A percentile compares a stretch with the other conserved stretches of the same genome.
Conservation (phyloP, 2,329 filamentous ascomycete genomes). For the Plenodomus lindquistii region DNA sequence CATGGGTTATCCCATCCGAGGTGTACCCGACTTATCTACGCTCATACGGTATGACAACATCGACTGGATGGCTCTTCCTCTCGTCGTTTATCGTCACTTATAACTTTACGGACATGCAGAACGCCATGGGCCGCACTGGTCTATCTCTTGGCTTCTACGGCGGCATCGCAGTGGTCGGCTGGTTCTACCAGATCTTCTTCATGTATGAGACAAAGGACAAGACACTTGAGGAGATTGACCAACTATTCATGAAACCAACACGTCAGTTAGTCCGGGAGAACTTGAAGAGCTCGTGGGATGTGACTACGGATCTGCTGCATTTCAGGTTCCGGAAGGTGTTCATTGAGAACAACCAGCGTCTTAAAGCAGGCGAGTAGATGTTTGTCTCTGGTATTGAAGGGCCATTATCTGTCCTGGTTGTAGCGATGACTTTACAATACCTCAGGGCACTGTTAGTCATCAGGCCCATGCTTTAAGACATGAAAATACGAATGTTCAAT, state of each 20-base stretch:
- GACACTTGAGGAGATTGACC: slow-evolving; percentile 72
- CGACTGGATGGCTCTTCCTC: slow-evolving; percentile 69
- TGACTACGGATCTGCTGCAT: slow-evolving; percentile 50
- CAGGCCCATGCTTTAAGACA: not conserved
- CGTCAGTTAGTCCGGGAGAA: slow-evolving; percentile 59
- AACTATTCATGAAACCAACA: slow-evolving; percentile 67
- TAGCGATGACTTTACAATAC: not conserved
- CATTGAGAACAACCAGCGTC: slow-evolving; percentile 36
- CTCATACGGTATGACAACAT: slow-evolving; percentile 74
- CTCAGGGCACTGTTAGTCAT: not conserved
- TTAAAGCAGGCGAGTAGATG: slow-evolving; percentile 9
- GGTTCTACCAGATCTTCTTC: slow-evolving; percentile 73
- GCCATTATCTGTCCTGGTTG: not conserved
- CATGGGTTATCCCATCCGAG: slow-evolving; percentile 60
- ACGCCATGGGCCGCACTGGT: slow-evolving; percentile 68
- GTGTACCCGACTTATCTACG: slow-evolving; percentile 74
- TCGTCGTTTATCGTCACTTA: slow-evolving; percentile 75
- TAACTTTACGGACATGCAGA: slow-evolving; percentile 73
- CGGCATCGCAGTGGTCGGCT: slow-evolving; percentile 70
- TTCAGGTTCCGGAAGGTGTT: slow-evolving; percentile 56
- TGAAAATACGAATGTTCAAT: not conserved
- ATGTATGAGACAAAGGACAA: slow-evolving; percentile 76
- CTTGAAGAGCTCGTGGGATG: slow-evolving; percentile 48
- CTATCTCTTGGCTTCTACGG: slow-evolving; percentile 73
- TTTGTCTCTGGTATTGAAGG: not conserved